phyloP scores from a whole-genome alignment of 129 eudicot genomes.

The Apium graveolens region DNA sequence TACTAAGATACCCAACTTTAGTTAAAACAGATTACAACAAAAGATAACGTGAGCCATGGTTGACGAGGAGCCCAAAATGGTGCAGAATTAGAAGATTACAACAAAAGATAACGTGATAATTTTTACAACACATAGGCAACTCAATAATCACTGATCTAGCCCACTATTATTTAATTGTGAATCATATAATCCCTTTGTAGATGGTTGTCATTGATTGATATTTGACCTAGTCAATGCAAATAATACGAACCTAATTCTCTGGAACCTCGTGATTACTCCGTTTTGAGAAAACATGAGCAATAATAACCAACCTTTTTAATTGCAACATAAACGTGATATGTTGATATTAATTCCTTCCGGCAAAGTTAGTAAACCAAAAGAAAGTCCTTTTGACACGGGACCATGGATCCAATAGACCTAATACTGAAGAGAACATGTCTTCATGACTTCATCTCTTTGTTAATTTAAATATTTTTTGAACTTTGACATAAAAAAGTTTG shows the following conservation, averaged over 20 bases:
- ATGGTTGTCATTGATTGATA: background rate
- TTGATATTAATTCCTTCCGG: background rate
- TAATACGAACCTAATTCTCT: background rate
- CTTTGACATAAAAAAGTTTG: background rate
- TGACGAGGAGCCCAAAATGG: background rate
- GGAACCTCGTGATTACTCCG: background rate
- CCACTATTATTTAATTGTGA: background rate
- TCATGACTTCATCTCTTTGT: background rate
- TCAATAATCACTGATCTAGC: background rate
- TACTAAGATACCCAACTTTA: conserved; percentile 87
- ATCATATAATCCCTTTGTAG: background rate
- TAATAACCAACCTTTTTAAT: background rate
- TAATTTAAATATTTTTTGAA: background rate
- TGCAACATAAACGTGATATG: background rate
- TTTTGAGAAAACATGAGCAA: background rate
- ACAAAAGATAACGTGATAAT: background rate
- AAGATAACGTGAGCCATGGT: no score
- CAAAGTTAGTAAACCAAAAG: background rate
- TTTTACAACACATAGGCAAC: background rate
- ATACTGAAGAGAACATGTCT: background rate
- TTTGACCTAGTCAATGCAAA: background rate
- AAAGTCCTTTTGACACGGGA: background rate
- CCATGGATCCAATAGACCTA: background rate
- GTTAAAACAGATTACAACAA: no score
- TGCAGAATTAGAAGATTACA: background rate